Percentiles rank a stretch among this genome's conserved stretches.
phyloP scores from a whole-genome alignment of 2,329 filamentous ascomycete species.

The Pestalotiopsis sp. region DNA sequence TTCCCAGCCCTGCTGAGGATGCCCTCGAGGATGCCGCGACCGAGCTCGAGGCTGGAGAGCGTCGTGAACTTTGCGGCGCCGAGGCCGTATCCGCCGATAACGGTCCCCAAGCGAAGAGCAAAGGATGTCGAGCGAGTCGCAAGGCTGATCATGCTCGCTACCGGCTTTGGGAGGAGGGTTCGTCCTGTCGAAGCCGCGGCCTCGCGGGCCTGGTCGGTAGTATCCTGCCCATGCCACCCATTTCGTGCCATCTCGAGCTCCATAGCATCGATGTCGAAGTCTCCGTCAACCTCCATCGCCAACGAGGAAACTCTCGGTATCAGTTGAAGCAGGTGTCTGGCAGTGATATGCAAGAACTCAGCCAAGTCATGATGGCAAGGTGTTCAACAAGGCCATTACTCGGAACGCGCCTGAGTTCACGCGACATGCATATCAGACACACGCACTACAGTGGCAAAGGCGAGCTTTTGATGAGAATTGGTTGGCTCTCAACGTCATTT shows the following conservation, averaged over 20 bases:
- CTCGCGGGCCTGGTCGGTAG: not conserved
- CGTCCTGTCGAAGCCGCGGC: conserved; percentile 27
- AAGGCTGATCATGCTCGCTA: conserved; percentile 63
- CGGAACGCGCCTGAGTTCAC: not conserved
- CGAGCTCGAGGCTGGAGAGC: conserved; percentile 59
- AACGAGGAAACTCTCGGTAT: not conserved
- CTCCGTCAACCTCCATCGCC: conserved; percentile 4
- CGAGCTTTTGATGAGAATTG: not conserved
- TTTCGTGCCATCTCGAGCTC: not conserved
- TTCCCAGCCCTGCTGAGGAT: conserved; percentile 55
- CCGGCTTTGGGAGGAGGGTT: conserved; percentile 58
- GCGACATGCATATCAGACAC: not conserved
- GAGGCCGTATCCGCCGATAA: conserved; percentile 54
- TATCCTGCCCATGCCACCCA: not conserved
- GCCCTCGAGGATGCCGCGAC: conserved; percentile 56
- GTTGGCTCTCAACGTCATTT: conserved; percentile 10
- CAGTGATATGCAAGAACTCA: not conserved
- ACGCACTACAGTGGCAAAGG: not conserved
- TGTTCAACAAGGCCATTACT: not conserved
- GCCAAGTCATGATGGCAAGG: not conserved
- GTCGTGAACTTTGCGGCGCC: conserved; percentile 58
- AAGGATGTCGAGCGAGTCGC: conserved; percentile 63
- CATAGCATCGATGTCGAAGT: not conserved
- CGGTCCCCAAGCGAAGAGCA: conserved; percentile 54
- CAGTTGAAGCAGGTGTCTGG: not conserved